A percentile compares a stretch with the other conserved stretches of the same genome.
These are phyloP conservation scores for Sclerotinia nivalis DNA, from an alignment of 2,329 filamentous ascomycete species.

Conservation along the genomic window DNA sequence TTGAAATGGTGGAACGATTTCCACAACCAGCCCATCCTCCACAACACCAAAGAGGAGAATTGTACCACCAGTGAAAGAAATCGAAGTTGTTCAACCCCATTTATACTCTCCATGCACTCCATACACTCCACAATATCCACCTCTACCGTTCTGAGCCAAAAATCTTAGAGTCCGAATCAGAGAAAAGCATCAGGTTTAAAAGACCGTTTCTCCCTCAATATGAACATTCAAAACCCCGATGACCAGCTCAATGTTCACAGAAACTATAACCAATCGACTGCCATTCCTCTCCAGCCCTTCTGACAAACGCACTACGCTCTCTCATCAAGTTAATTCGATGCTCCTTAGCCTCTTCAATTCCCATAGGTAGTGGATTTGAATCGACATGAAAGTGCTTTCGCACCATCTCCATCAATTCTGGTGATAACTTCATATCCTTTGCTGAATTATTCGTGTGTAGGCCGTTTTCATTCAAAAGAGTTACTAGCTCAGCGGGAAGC, in stretches of 20 bases:
- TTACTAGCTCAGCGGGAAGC: conserved; percentile 22
- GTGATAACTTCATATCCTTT: conserved; percentile 30
- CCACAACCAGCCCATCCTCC: not conserved
- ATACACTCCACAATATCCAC: too few relatives aligned
- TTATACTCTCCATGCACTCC: too few relatives aligned
- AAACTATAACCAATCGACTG: not conserved
- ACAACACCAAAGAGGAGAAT: not conserved
- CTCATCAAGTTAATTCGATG: conserved; percentile 45
- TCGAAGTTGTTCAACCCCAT: not conserved
- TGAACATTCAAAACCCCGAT: fast-evolving
- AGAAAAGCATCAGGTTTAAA: not conserved
- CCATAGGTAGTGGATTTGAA: conserved; percentile 36
- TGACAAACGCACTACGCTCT: conserved; percentile 40
- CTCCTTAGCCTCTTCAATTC: conserved; percentile 44
- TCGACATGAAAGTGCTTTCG: conserved; percentile 27
- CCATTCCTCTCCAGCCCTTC: not conserved
- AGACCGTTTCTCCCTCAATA: too few relatives aligned
- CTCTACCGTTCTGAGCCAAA: too few relatives aligned
- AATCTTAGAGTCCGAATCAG: not conserved
- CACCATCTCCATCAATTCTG: conserved; percentile 23
- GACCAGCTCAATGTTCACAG: not conserved
- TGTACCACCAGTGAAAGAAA: not conserved
- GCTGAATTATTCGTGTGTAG: not conserved
- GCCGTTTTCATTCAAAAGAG: conserved; percentile 23
- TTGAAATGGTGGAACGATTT: not conserved